These are phyloP conservation scores for Eucalyptus regnans DNA, from an alignment of 345 rosid species.

Conservation along the genomic window DNA sequence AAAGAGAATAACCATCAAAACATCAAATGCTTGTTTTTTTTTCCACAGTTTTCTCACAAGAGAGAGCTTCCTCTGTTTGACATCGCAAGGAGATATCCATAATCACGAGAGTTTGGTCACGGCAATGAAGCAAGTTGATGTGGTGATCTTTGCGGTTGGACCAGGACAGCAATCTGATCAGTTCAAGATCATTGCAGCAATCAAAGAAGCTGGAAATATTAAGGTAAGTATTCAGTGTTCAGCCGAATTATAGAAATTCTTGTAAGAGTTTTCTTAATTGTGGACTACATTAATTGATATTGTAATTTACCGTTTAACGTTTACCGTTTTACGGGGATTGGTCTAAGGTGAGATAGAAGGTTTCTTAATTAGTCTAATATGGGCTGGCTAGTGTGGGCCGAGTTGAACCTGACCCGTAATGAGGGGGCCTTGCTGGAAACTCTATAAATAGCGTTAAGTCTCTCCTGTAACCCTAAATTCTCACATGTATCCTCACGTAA, in stretches of 20 bases:
- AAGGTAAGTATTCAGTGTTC: not conserved
- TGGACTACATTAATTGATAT: too few relatives aligned
- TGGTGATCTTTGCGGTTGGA: conserved; percentile 12
- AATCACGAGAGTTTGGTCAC: conserved; percentile 9
- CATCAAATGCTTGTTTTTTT: not conserved
- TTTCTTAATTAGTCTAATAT: too few relatives aligned
- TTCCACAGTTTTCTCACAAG: not conserved
- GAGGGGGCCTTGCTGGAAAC: too few relatives aligned
- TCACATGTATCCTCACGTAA: too few relatives aligned
- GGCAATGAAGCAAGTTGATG: conserved; percentile 17
- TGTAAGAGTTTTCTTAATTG: too few relatives aligned
- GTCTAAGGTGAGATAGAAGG: too few relatives aligned
- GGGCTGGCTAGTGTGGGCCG: too few relatives aligned
- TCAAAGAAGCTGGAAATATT: conserved; percentile 19
- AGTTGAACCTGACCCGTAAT: too few relatives aligned
- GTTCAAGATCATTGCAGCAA: conserved; percentile 16
- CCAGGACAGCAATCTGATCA: not conserved
- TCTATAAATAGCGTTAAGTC: too few relatives aligned
- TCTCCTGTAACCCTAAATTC: too few relatives aligned
- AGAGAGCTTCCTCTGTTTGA: not conserved
- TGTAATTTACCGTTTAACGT: too few relatives aligned
- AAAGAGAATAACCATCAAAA: not conserved
- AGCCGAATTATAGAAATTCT: not conserved
- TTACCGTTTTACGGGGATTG: too few relatives aligned
- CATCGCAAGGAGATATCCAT: conserved; percentile 8